phyloP scores from a whole-genome alignment of 208 protist genomes.

The Angomonas deanei region DNA sequence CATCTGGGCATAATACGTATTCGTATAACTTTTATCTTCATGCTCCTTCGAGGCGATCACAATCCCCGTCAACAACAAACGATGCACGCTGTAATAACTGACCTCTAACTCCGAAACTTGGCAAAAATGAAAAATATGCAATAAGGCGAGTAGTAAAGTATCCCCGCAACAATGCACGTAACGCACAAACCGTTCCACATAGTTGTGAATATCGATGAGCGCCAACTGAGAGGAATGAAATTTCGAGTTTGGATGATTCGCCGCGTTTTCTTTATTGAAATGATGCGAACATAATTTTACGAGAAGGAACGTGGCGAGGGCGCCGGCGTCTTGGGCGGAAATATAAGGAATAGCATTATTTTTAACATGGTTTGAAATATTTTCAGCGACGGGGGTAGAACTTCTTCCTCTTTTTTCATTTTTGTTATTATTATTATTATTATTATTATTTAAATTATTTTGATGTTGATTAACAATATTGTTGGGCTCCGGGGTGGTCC shows the following conservation, averaged over 20 bases:
- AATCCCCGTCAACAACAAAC: conserved; percentile 86
- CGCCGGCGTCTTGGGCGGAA: too few relatives aligned
- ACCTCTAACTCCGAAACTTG: conserved; percentile 67
- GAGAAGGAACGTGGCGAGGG: too few relatives aligned
- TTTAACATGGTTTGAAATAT: too few relatives aligned
- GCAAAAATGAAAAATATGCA: conserved; percentile 87
- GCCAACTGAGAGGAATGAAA: conserved; percentile 80
- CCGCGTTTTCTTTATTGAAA: too few relatives aligned
- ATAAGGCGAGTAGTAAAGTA: conserved; percentile 82
- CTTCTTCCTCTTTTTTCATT: too few relatives aligned
- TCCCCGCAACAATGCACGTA: conserved; percentile 80
- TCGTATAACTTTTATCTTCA: conserved; percentile 92
- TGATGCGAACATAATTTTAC: too few relatives aligned
- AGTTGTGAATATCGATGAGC: conserved; percentile 67
- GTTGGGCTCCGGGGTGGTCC: too few relatives aligned
- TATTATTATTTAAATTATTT: too few relatives aligned
- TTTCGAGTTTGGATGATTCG: conserved; percentile 9
- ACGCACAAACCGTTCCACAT: conserved; percentile 79
- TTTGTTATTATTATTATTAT: too few relatives aligned
- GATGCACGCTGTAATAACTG: conserved; percentile 89
- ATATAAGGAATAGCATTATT: too few relatives aligned
- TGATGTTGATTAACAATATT: too few relatives aligned
- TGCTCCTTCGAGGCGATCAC: conserved; percentile 91
- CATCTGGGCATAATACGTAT: conserved; percentile 89
- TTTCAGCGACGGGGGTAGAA: too few relatives aligned